Evolutionary conservation across 495 filamentous ascomycete genomes (phyloP), one percentile per base, ranked within the genome.

Genomic region (Penicillium paradoxum): DNA sequence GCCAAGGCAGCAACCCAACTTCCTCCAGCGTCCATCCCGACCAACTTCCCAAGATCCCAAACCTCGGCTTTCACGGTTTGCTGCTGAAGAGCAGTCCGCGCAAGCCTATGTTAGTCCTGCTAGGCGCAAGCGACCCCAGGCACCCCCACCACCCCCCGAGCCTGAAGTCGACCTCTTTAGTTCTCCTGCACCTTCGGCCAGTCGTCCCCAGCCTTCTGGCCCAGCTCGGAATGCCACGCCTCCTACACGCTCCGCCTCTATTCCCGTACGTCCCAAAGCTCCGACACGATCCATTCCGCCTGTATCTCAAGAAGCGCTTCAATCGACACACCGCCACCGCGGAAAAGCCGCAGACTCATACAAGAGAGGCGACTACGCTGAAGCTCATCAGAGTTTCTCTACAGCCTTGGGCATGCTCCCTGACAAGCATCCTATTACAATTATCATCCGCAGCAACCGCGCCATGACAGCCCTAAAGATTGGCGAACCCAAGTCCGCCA

Each of bases 81-180:
- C 80, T 2, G 78, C 86, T 15, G 91, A 97, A 66, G 88, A 96
- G 55, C 84, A 96, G 66, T 83, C 79, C 21, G 76, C 87, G 7
- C 83, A 92, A 60, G 90, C 88, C 38, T 98, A 98, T 70, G 77
- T 97, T 33, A 95, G 90, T 63, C 89, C 91, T 27, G 90, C 91
- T 2, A 79, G 93, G 46, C 79, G 91, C 57, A 88, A 85, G 70
- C 88, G 85, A 60, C 65, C 79, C 2, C 74, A 78, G 22, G 74
- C 74, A 14, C 73, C 70, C 54, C 69, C 70, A 4, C 60, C 72
- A 29, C 59, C 57, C 18, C 49, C 73, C 13, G 71, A 80, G 42
- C 71, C 75, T 4, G 75, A 79, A 27, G 72, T 77, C 4, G 84
- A 88, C 64, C 70, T 88, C 18, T 76, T 86, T 11, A 78, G 80